Evolutionary conservation across 2,329 filamentous ascomycete genomes (phyloP).

Genomic region (Whalleya microplaca): DNA sequence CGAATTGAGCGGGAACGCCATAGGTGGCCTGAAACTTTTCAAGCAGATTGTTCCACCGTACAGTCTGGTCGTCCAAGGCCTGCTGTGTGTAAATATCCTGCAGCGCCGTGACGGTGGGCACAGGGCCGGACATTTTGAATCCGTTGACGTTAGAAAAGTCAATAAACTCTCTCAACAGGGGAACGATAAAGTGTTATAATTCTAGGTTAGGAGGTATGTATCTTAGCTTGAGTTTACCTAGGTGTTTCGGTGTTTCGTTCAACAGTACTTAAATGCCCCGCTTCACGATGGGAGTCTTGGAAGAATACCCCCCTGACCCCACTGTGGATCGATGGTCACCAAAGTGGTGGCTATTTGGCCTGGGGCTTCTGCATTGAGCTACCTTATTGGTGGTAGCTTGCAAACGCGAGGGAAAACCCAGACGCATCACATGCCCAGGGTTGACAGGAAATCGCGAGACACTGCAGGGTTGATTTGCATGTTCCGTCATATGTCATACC

Average conservation of each 20-base stretch:
- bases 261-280: conserved; percentile 14
- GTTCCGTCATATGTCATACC: conserved; percentile 26
- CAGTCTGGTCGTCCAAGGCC: conserved; percentile 66
- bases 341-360: not conserved
- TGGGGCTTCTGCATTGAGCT: not conserved
- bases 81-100: conserved; percentile 82
- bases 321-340: conserved; percentile 5
- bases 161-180: conserved; percentile 1
- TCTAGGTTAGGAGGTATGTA: too few relatives aligned
- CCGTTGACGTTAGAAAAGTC: not conserved
- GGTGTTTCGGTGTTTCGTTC: conserved; percentile 4
- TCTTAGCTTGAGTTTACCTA: too few relatives aligned
- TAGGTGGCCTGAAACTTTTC: conserved; percentile 72
- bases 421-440: conserved; percentile 3
- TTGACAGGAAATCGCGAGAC: not conserved
- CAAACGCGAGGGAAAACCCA: too few relatives aligned
- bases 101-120: conserved; percentile 76
- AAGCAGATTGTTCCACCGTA: conserved; percentile 77
- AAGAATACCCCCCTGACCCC: conserved; percentile 1
- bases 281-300: conserved; percentile 10
- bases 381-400: too few relatives aligned
- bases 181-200: not conserved
- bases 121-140: conserved; percentile 56
- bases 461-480: conserved; percentile 7
- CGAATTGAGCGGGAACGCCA: conserved; percentile 73